A percentile compares a stretch with the other conserved stretches of the same genome.
These are phyloP conservation scores for Suhomyces maxii DNA, from an alignment of 1,139 yeast genomes.

Conservation along the genomic window DNA sequence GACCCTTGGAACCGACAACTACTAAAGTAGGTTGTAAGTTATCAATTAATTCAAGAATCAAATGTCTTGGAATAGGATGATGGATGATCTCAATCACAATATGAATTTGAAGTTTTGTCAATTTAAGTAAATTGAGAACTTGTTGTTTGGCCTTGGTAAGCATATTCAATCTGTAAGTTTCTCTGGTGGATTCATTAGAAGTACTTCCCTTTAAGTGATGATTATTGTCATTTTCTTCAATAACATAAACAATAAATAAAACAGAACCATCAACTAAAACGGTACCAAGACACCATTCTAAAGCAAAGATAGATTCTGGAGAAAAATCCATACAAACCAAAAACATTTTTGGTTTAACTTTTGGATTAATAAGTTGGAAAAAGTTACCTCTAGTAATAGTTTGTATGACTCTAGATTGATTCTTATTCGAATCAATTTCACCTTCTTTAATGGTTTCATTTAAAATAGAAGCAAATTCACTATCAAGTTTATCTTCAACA, in stretches of 20 bases:
- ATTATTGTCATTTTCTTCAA: slow-evolving; percentile 62
- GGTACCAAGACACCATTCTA: slow-evolving; percentile 89
- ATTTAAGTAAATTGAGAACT: slow-evolving; percentile 57
- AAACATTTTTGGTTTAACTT: slow-evolving; percentile 63
- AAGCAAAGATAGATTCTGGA: slow-evolving; percentile 81
- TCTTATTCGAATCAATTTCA: slow-evolving; percentile 56
- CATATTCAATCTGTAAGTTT: slow-evolving; percentile 54
- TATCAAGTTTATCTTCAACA: slow-evolving; percentile 65
- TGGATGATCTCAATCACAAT: slow-evolving; percentile 75
- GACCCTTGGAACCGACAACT: slow-evolving; percentile 79
- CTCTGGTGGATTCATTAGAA: slow-evolving; percentile 45
- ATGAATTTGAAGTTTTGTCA: slow-evolving; percentile 76
- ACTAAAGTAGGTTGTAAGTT: slow-evolving; percentile 81
- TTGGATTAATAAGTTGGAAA: slow-evolving; percentile 53
- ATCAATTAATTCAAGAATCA: slow-evolving; percentile 79
- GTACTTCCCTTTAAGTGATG: slow-evolving; percentile 46
- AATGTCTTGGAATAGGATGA: slow-evolving; percentile 86
- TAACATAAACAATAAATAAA: slow-evolving; percentile 73
- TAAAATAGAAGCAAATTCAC: slow-evolving; percentile 60
- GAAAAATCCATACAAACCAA: slow-evolving; percentile 79
- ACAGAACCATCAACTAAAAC: slow-evolving; percentile 84
- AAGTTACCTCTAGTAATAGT: slow-evolving; percentile 73
- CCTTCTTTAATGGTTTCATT: slow-evolving; percentile 62
- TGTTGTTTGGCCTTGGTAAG: slow-evolving; percentile 62
- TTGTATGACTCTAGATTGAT: slow-evolving; percentile 59